These are phyloP conservation scores for Starmerella ratchasimensis DNA, from an alignment of 805 yeast genomes.

Conservation along the genomic window DNA sequence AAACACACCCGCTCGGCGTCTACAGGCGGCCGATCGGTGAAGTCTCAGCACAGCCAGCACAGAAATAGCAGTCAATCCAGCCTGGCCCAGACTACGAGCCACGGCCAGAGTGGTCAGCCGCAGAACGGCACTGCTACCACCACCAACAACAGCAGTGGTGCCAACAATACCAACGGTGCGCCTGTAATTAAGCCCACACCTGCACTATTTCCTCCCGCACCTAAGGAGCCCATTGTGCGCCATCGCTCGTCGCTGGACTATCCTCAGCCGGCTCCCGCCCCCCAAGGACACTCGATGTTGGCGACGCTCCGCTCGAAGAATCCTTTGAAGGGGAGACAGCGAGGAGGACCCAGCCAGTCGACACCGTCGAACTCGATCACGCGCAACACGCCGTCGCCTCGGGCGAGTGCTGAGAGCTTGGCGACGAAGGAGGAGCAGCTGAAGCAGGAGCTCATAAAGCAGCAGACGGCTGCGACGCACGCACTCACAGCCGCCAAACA, in stretches of 20 bases:
- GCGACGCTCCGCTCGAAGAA: slow-evolving; percentile 15
- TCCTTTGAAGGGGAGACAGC: slow-evolving; percentile 8
- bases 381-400: slow-evolving; percentile 10
- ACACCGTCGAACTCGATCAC: slow-evolving; percentile 2
- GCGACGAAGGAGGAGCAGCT: slow-evolving; percentile 5
- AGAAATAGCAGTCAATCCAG: too few relatives aligned
- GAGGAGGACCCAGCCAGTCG: background rate
- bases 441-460: slow-evolving; percentile 7
- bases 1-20: too few relatives aligned
- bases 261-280: slow-evolving; percentile 14
- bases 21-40: too few relatives aligned
- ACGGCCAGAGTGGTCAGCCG: background rate
- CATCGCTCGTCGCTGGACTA: slow-evolving; percentile 17
- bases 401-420: slow-evolving; percentile 10
- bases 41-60: too few relatives aligned
- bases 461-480: background rate
- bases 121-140: background rate
- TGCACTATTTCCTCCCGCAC: background rate
- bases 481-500: slow-evolving; percentile 12
- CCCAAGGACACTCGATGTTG: slow-evolving; percentile 14
- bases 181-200: slow-evolving; percentile 1
- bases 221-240: background rate
- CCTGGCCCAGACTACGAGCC: too few relatives aligned
- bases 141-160: background rate
- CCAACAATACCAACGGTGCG: background rate